Base-by-base conservation (phyloP, 2,329 filamentous ascomycete genomes). In the Aspergillus carbonarius region DNA sequence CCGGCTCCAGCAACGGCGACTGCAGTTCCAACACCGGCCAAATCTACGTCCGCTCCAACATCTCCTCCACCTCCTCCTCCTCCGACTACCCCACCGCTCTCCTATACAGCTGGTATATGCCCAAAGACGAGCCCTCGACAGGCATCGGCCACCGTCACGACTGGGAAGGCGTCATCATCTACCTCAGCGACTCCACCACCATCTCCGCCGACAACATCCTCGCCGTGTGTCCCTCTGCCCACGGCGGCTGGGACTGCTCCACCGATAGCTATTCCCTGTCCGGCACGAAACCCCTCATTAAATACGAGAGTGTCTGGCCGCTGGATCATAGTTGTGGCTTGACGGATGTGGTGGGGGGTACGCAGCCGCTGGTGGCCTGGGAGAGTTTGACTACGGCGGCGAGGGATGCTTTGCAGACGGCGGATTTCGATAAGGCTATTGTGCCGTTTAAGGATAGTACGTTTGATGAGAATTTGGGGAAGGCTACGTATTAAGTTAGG, bases 151-250 rank as follows among this genome's bases (percentile, higher is more conserved):
- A 84, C 63, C 78, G 81, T 18, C 80, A 84, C 68, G 82, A 85
- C 65, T 85, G 82, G 82, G 82, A 84, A 63, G 79, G 79, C n/a
- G 72, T 79, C 0, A 78, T 85, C 35, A 75, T 85, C 25, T 85
- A 80, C 80, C 75, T 85, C 0, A 72, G 74, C 0, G 71, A 71
- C 9, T 52, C 67, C 0, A 69, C 74, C 2, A 74, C 74, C 1
- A 71, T 70, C 0, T 67, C 71, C 0, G 75, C 80, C 0, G 63
- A 66, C 8, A 79, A 75, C 1, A 68, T 84, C 30, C 66, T 79
- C 1, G 82, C 81, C 20, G 79, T 84, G 7, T 82, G 82, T 20
- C 81, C 82, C 2, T 82, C 79, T 2, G 81, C 80, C 0, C 82
- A 85, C 56, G 82, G 82, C 3, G 70, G 65, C 4, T 84, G 79